Evolutionary conservation across 805 yeast species (phyloP), one percentile per base, ranked within the genome.

Genomic region (Maudiozyma pseudohumilis): DNA sequence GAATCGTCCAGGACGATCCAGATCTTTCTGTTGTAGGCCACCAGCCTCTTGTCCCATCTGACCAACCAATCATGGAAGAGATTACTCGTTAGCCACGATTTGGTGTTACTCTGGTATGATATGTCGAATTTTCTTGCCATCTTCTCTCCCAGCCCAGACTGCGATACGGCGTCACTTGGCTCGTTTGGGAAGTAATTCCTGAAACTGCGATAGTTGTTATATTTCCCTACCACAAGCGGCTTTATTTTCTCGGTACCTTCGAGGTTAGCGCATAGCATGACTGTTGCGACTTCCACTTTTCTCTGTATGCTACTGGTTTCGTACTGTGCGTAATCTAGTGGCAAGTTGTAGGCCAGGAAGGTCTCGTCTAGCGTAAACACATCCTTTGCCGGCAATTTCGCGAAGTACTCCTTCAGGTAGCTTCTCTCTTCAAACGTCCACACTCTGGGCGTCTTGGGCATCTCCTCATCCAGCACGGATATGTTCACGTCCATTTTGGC

Each of bases 231-330:
- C 6, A 77, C 68, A 26, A 77, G 48, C 0, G 84, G 84, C 24
- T 73, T 68, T 21, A 75, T 51, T 48, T 75, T 76, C 42, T 77
- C 83, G 4, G 75, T 64, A 1, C 83, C 84, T 49, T 74, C 79
- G 11, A 74, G 61, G 48, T 77, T 77, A 25, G 74, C 66, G 21
- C 83, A 79, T 4, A 77, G 57, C 78, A 77, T 71, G 8, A 77
- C 70, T 0, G 81, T 74, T 9, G 67, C 51, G 7, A 69, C 63
- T 59, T 75, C 42, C 10, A 62, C 59, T 36, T 49, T 48, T 35
- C 64, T 61, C 36, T 55, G 57, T 19, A 53, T 52, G 19, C 48
- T 50, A 22, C 66, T 62, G 6, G 59, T 52, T 38, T 67, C 70
- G 38, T 59, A 59, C 37, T 68, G 72, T 5, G 73, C 67, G 48